Percentiles rank a stretch among this genome's conserved stretches.
Evolutionary conservation across 2,329 filamentous ascomycete species (phyloP).

Genomic region (Calonectria pseudoreteaudii): DNA sequence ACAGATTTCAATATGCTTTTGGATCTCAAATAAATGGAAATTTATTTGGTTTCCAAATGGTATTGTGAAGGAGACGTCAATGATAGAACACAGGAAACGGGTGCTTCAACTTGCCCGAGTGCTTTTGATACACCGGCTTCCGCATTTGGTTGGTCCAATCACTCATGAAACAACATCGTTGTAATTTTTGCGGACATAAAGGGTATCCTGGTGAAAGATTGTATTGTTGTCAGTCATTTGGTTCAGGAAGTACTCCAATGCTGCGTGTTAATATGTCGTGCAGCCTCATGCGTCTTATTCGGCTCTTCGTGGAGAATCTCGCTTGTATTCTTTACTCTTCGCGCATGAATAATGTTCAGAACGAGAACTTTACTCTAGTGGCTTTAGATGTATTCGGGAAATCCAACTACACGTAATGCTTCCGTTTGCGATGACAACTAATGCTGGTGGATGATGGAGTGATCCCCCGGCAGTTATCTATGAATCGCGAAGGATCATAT

Average conservation of each 20-base stretch:
- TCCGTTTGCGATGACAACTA: constrained; percentile 37
- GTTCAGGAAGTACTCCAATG: constrained; percentile 6
- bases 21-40: constrained; percentile 20
- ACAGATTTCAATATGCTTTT: constrained; percentile 30
- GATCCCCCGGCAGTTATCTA: constrained; percentile 60
- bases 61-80: constrained; percentile 1
- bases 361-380: constrained; percentile 55
- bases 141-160: background rate
- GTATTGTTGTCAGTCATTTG: background rate
- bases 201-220: background rate
- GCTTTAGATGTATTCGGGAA: constrained; percentile 58
- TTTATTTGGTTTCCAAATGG: background rate
- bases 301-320: constrained; percentile 43
- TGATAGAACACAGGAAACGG: background rate
- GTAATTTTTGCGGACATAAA: background rate
- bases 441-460: constrained; percentile 25
- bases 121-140: background rate
- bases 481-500: constrained; percentile 56
- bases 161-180: background rate
- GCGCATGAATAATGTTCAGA: constrained; percentile 65
- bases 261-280: constrained; percentile 16
- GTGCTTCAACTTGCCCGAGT: background rate
- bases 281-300: constrained; percentile 9
- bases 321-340: constrained; percentile 61
- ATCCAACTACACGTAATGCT: constrained; percentile 58